phyloP scores from a whole-genome alignment of 352 stramenopile genomes.

The Phytopythium oedochilum region DNA sequence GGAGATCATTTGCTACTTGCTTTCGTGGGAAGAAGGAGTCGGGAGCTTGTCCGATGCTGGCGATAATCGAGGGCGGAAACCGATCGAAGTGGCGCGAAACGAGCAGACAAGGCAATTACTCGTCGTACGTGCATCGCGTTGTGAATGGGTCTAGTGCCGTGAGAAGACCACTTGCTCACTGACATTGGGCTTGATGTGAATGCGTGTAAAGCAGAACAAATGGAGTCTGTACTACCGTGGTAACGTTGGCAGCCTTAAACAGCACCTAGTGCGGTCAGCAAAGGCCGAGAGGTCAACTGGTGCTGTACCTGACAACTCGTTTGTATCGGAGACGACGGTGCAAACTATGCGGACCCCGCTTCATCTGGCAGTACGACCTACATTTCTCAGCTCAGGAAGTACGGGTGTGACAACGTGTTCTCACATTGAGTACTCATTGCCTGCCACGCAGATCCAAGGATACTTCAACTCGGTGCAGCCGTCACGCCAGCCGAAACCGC shows the following conservation, averaged over 20 bases:
- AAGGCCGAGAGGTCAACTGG: neutral
- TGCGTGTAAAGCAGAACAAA: slow-evolving; percentile 19
- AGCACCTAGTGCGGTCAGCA: slow-evolving; percentile 12
- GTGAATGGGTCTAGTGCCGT: neutral
- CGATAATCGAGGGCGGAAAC: slow-evolving; percentile 34
- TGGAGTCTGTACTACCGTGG: slow-evolving; percentile 34
- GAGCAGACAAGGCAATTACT: slow-evolving; percentile 20
- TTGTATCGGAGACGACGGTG: slow-evolving; percentile 23
- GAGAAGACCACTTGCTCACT: too few species aligned
- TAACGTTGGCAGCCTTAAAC: slow-evolving; percentile 21
- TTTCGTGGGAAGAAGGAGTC: slow-evolving; percentile 43
- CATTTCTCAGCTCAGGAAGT: neutral
- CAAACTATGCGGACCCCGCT: slow-evolving; percentile 32
- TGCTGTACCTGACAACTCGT: neutral
- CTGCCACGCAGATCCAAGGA: slow-evolving; percentile 26
- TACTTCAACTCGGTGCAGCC: slow-evolving; percentile 21
- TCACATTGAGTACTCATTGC: too few species aligned
- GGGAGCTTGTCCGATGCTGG: slow-evolving; percentile 19
- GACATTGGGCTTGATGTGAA: too few species aligned
- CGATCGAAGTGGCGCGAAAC: slow-evolving; percentile 26
- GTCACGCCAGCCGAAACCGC: neutral
- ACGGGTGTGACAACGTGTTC: too few species aligned
- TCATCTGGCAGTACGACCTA: slow-evolving; percentile 34
- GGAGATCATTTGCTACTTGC: slow-evolving; percentile 27
- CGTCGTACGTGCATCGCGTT: slow-evolving; percentile 16